These are phyloP conservation scores for Hypoxylon cercidicola DNA, from an alignment of 495 filamentous ascomycete species.

Conservation along the genomic window DNA sequence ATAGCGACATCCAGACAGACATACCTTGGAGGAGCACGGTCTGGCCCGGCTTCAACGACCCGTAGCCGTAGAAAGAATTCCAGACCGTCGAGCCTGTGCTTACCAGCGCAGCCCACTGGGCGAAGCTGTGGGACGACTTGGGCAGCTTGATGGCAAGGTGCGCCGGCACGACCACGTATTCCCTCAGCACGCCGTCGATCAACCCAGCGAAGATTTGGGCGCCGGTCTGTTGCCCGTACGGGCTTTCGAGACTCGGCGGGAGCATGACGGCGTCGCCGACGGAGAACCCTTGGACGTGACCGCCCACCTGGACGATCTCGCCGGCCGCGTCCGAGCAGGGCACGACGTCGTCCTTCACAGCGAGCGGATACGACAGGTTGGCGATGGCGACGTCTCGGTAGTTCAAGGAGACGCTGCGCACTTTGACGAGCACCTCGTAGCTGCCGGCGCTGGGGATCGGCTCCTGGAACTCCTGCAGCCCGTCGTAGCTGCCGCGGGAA, in stretches of 20 bases:
- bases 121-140: constrained; percentile 3
- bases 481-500: constrained; percentile 6
- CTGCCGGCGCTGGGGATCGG: constrained; percentile 22
- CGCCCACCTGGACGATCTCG: constrained; percentile 66
- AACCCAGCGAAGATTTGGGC: constrained; percentile 2
- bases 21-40: constrained; percentile 13
- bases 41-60: constrained; percentile 6
- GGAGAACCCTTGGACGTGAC: constrained; percentile 67
- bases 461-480: constrained; percentile 24
- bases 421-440: constrained; percentile 28
- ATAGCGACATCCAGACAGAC: neutral
- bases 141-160: constrained; percentile 11
- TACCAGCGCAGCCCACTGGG: constrained; percentile 9
- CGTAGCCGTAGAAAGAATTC: constrained; percentile 14
- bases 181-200: neutral
- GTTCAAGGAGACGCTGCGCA: constrained; percentile 27
- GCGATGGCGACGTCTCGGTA: constrained; percentile 50
- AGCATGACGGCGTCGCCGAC: constrained; percentile 55
- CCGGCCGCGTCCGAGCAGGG: constrained; percentile 75
- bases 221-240: constrained; percentile 32
- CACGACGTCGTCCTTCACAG: constrained; percentile 60
- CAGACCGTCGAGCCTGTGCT: constrained; percentile 12
- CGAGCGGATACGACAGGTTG: constrained; percentile 45
- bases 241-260: constrained; percentile 20
- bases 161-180: constrained; percentile 15